phyloP scores from a whole-genome alignment of 1,284 basidiomycete genomes.

The Austroboletus novae-zelandiae region DNA sequence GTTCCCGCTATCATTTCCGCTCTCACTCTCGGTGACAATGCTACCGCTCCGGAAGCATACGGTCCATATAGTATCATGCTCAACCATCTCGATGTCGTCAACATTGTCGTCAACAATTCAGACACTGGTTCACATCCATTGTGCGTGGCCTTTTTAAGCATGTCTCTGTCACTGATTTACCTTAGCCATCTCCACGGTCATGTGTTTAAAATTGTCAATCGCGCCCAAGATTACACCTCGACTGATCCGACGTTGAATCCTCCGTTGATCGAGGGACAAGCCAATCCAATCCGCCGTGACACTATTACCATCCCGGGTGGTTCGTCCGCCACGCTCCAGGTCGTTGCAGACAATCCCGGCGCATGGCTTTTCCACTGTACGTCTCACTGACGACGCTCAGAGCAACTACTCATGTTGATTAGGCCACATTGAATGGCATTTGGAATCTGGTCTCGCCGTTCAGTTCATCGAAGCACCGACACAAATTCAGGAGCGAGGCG shows the following conservation, averaged over 20 bases:
- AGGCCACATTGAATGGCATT: conserved; percentile 84
- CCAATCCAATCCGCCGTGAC: conserved; percentile 86
- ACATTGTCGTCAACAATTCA: conserved; percentile 81
- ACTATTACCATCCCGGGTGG: conserved; percentile 65
- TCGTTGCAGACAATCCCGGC: conserved; percentile 81
- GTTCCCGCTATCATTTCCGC: conserved; percentile 77
- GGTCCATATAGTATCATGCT: conserved; percentile 77
- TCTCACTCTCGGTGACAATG: conserved; percentile 73
- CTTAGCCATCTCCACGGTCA: conserved; percentile 80
- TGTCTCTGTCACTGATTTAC: not conserved
- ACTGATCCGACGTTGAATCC: conserved; percentile 80
- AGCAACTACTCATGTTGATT: not conserved
- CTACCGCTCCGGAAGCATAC: conserved; percentile 69
- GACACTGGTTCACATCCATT: conserved; percentile 79
- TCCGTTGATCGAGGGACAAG: conserved; percentile 68
- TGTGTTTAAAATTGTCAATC: conserved; percentile 75
- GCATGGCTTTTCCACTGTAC: conserved; percentile 80
- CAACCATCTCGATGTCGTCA: conserved; percentile 72
- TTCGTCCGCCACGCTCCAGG: conserved; percentile 61
- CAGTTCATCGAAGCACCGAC: conserved; percentile 77
- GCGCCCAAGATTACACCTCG: conserved; percentile 72
- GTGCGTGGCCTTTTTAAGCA: conserved; percentile 42
- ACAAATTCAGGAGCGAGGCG: conserved; percentile 48
- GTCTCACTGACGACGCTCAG: conserved; percentile 20
- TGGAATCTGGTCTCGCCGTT: conserved; percentile 76